Evolutionary conservation across 495 filamentous ascomycete genomes (phyloP), one percentile per base, ranked within the genome.

Genomic region (Xylaria telfairii): DNA sequence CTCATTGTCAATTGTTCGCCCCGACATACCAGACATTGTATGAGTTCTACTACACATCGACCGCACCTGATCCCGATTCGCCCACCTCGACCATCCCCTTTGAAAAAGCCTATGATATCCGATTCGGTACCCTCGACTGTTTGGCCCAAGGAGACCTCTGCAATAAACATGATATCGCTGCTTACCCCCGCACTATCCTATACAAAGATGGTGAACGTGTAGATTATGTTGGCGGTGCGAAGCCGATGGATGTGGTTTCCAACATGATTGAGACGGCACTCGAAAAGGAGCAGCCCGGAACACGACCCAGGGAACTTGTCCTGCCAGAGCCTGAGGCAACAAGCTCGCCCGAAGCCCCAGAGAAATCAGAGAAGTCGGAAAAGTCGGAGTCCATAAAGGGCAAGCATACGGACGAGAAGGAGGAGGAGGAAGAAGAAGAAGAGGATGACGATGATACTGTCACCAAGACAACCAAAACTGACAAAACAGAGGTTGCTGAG

Each of bases 11-110:
- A 73, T 84, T 85, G 49, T 90, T 93, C 73, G 93, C 92, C 42
- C 96, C 96, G 32, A 90, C 88, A 63, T 98, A 90, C 86, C 93
- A 98, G 83, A 97, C 95, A 8, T 83, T 97, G 28, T 97, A 97
- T 82, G 96, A 98, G 80, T 98, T 89, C 81, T 97, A 98, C 83
- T 97, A 95, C 80, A 97, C 95, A 8, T 96, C 92, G n/a, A 90
- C 92, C 74, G 77, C 75, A 63, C 72, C 83, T 32, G 76, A 83
- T 62, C 49, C 75, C n/a, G 68, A 76, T 21, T 73, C 72, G n/a
- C 46, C 70, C 32, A 57, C 72, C 2, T 63, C 68, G 28, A 67
- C 73, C 26, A n/a, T 70, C 21, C 71, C 76, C 26, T 90, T 90
- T 65, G 84, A 83, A n/a, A 83, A 86, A 44, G 96, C 90, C 79